Conservation (phyloP, 148 eudicot species). For the Polygonum aviculare region DNA sequence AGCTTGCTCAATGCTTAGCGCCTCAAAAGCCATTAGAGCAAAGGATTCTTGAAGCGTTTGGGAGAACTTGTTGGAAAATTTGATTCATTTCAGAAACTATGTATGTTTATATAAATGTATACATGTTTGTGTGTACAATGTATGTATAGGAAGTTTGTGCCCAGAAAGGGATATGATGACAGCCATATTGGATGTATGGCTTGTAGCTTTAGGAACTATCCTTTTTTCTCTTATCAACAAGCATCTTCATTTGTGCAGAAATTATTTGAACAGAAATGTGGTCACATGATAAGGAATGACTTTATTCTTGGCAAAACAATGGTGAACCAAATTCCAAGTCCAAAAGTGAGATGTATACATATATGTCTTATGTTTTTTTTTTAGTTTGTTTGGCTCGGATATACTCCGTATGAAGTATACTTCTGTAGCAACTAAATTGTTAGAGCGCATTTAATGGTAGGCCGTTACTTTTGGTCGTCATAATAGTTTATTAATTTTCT, state of each 20-base stretch:
- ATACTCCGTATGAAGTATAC: too few relatives aligned
- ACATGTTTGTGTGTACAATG: background rate
- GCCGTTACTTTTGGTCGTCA: too few relatives aligned
- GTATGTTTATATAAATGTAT: background rate
- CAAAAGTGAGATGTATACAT: background rate
- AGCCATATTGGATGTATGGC: background rate
- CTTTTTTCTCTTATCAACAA: background rate
- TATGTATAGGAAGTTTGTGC: background rate
- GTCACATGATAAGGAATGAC: background rate
- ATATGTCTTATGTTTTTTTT: too few relatives aligned
- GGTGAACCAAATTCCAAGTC: background rate
- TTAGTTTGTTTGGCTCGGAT: too few relatives aligned
- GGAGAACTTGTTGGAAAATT: slow-evolving; percentile 15
- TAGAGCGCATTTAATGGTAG: too few relatives aligned
- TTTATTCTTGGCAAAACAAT: background rate
- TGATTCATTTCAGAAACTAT: background rate
- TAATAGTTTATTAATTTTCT: too few relatives aligned
- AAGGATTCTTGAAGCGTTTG: slow-evolving; percentile 25
- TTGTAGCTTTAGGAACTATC: background rate
- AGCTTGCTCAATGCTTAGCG: slow-evolving; percentile 15
- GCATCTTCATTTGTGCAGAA: background rate
- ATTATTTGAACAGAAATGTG: background rate
- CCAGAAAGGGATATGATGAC: background rate
- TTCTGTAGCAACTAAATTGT: too few relatives aligned
- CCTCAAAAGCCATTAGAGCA: slow-evolving; percentile 15